Conservation (phyloP, 1,284 basidiomycete species). For the Leccinum pachyderme region DNA sequence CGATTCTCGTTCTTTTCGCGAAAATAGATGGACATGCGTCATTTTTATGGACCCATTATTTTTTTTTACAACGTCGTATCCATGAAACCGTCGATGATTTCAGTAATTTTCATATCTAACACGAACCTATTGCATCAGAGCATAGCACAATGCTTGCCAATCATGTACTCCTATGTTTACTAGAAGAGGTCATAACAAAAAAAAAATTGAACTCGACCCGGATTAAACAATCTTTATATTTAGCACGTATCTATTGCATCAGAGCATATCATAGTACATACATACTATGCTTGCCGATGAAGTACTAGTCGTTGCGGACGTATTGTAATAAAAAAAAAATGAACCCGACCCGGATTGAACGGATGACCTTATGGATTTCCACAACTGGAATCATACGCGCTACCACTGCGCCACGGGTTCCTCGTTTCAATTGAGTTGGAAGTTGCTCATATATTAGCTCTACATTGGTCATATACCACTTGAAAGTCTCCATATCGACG, state of each 20-base stretch:
- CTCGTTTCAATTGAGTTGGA: not conserved
- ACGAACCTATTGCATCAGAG: slow-evolving; percentile 14
- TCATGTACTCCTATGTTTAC: no score
- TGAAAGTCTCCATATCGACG: no score
- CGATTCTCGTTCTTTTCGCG: slow-evolving; percentile 32
- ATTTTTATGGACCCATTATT: slow-evolving; percentile 12
- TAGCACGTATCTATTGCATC: slow-evolving; percentile 20
- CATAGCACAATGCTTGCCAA: not conserved
- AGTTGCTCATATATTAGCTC: not conserved
- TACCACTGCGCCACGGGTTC: slow-evolving; percentile 36
- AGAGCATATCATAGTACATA: slow-evolving; percentile 7
- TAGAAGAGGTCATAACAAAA: no score
- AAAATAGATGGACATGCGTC: slow-evolving; percentile 21
- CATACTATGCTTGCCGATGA: not conserved
- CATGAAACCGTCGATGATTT: slow-evolving; percentile 17
- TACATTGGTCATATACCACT: not conserved
- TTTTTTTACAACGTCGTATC: slow-evolving; percentile 7
- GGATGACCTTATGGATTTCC: slow-evolving; percentile 52
- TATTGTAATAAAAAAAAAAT: slow-evolving; percentile 27
- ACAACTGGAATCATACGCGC: slow-evolving; percentile 36
- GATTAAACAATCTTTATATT: not conserved
- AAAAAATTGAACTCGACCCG: no score
- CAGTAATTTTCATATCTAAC: slow-evolving; percentile 14
- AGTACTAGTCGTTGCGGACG: not conserved
- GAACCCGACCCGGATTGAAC: slow-evolving; percentile 59